Evolutionary conservation across 2,329 filamentous ascomycete species (phyloP).

Genomic region (Calycina herbarum): DNA sequence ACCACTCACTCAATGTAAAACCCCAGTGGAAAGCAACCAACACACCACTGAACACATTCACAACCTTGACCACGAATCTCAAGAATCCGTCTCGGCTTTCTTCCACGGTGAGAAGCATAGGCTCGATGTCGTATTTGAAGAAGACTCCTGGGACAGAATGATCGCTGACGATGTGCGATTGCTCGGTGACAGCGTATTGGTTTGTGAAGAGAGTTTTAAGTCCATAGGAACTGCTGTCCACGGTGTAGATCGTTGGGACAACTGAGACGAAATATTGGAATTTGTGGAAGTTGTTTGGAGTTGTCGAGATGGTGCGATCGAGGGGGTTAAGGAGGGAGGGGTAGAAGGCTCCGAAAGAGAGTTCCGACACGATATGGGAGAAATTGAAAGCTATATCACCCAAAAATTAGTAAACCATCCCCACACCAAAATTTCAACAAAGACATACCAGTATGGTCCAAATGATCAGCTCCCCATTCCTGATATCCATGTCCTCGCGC

Average conservation of each 20-base stretch:
- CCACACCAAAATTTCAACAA: background rate
- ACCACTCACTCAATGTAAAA: conserved; percentile 82
- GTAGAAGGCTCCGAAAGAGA: conserved; percentile 97
- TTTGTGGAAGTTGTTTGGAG: conserved; percentile 81
- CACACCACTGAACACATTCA: conserved; percentile 89
- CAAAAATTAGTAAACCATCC: conserved; percentile 28
- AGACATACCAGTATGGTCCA: conserved; percentile 75
- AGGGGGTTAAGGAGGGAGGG: conserved; percentile 91
- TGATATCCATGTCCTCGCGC: conserved; percentile 93
- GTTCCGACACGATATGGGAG: conserved; percentile 91
- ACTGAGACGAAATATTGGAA: conserved; percentile 98
- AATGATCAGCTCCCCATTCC: conserved; percentile 68
- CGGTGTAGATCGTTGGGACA: conserved; percentile 89
- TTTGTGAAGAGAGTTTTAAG: conserved; percentile 79
- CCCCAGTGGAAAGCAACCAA: conserved; percentile 93
- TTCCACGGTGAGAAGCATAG: conserved; percentile 81
- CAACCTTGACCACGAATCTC: conserved; percentile 73
- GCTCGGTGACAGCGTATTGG: conserved; percentile 95
- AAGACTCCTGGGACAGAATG: conserved; percentile 83
- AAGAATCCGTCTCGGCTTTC: conserved; percentile 78
- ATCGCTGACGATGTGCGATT: conserved; percentile 70
- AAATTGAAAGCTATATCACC: conserved; percentile 82
- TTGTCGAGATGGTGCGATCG: conserved; percentile 81
- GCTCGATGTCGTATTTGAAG: conserved; percentile 99
- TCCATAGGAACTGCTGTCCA: conserved; percentile 45